Evolutionary conservation across 768 basidiomycete species (phyloP).

Genomic region (Saitozyma podzolica): DNA sequence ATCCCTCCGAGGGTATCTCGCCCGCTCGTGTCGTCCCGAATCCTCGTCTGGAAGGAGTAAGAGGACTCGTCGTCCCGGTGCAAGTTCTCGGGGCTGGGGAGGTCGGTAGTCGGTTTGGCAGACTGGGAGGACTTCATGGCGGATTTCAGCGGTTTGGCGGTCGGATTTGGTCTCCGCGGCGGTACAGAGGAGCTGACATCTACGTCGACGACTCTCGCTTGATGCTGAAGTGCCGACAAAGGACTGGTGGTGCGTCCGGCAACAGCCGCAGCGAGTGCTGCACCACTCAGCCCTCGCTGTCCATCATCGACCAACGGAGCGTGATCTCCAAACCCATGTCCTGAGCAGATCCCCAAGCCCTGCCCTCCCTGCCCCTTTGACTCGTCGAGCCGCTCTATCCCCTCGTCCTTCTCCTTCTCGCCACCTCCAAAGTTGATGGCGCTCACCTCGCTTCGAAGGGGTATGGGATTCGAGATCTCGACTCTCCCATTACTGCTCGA

Average conservation of each 20-base stretch:
- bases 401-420: neutral
- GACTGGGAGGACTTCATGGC: no score
- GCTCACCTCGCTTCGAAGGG: constrained; percentile 6
- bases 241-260: constrained; percentile 3
- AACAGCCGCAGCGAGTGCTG: constrained; percentile 3
- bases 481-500: no score
- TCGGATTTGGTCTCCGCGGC: no score
- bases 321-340: neutral
- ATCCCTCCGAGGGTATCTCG: neutral
- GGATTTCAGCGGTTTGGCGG: no score
- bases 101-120: no score
- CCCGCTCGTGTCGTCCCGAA: neutral
- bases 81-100: no score
- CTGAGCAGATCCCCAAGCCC: neutral
- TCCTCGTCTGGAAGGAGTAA: no score
- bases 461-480: no score
- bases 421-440: constrained; percentile 6
- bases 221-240: neutral
- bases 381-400: neutral
- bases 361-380: neutral
- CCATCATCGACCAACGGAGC: neutral
- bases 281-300: neutral
- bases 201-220: no score
- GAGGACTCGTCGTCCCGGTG: no score
- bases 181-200: no score